Evolutionary conservation across 208 protist genomes (phyloP).

Genomic region (Entamoeba dispar): DNA sequence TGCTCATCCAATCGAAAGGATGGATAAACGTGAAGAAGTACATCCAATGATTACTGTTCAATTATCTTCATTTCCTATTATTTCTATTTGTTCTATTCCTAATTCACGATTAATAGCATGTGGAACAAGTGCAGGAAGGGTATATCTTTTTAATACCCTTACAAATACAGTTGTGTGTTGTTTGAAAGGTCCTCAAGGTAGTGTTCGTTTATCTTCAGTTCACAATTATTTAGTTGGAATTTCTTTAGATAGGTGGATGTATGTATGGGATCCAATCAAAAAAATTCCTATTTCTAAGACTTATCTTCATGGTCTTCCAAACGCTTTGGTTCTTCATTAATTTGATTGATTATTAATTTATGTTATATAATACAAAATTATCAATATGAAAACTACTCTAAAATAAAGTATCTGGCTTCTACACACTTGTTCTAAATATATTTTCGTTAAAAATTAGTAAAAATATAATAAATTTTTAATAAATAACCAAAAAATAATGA

Average conservation of each 20-base stretch:
- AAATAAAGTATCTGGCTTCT: too few species aligned
- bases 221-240: not conserved
- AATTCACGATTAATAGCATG: not conserved
- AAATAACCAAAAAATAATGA: too few species aligned
- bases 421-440: too few species aligned
- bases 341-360: not conserved
- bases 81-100: not conserved
- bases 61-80: not conserved
- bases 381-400: too few species aligned
- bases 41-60: not conserved
- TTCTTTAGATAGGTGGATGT: not conserved
- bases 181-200: not conserved
- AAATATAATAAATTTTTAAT: too few species aligned
- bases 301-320: not conserved
- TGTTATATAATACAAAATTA: too few species aligned
- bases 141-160: not conserved
- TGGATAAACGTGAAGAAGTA: not conserved
- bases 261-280: not conserved
- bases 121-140: not conserved
- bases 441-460: too few species aligned
- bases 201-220: not conserved
- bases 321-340: not conserved
- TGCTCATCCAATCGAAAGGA: not conserved
- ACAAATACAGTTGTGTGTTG: not conserved
- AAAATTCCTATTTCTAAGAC: not conserved